A percentile compares a stretch with the other conserved stretches of the same genome.
Evolutionary conservation across 2,329 filamentous ascomycete genomes (phyloP).

Genomic region (Fusarium pilosicola): DNA sequence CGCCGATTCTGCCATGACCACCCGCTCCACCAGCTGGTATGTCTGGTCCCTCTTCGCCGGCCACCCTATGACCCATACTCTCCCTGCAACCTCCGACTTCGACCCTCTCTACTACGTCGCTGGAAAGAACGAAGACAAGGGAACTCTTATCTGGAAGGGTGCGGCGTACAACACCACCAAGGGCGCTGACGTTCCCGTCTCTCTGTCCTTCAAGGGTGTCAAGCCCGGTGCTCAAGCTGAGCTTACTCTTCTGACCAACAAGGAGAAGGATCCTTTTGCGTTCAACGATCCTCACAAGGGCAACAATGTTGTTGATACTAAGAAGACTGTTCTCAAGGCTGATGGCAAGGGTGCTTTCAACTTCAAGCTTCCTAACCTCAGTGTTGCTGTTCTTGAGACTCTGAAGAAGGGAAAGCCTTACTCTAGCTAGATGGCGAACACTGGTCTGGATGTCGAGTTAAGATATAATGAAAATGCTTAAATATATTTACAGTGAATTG

Average conservation of each 20-base stretch:
- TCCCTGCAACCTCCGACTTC: constrained; percentile 55
- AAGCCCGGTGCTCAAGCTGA: constrained; percentile 51
- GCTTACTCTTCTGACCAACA: constrained; percentile 59
- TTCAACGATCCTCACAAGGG: constrained; percentile 57
- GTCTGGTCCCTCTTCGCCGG: constrained; percentile 61
- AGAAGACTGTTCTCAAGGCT: constrained; percentile 52
- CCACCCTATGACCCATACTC: constrained; percentile 57
- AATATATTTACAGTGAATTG: not conserved
- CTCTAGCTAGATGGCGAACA: not conserved
- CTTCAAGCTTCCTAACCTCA: constrained; percentile 64
- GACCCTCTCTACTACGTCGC: constrained; percentile 62
- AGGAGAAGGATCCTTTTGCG: constrained; percentile 52
- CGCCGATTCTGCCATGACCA: constrained; percentile 59
- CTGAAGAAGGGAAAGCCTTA: constrained; percentile 22
- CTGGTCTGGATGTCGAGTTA: accelerated
- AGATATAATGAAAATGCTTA: accelerated
- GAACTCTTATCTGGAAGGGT: constrained; percentile 60
- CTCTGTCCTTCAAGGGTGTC: constrained; percentile 57
- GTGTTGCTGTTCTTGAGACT: constrained; percentile 65
- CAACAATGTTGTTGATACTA: constrained; percentile 61
- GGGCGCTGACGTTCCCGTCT: constrained; percentile 56
- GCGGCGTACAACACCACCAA: constrained; percentile 64
- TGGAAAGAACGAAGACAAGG: constrained; percentile 55
- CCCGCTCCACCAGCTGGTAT: constrained; percentile 61
- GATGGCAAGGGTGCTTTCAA: constrained; percentile 58